Conservation (phyloP, 805 yeast genomes). For the Wickerhamiella musiphila region DNA sequence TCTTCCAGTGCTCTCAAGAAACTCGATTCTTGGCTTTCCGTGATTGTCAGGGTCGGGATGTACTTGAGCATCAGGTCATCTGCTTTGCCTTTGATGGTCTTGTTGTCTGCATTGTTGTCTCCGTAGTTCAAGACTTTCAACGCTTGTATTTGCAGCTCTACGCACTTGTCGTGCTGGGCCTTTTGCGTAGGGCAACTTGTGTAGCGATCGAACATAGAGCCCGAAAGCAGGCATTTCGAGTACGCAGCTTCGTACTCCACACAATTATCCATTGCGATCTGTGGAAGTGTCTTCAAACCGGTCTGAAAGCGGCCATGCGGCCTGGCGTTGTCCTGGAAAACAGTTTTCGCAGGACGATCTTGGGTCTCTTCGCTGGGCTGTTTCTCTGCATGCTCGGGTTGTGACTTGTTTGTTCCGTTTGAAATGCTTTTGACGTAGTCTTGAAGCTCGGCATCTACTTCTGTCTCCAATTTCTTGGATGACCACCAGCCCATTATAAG, state of each 20-base stretch:
- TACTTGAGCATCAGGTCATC: conserved; percentile 18
- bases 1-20: neutral
- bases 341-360: neutral
- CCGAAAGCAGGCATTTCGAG: conserved; percentile 16
- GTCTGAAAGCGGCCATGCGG: neutral
- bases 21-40: conserved; percentile 7
- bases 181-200: conserved; percentile 14
- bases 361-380: neutral
- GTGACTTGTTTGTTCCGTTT: neutral
- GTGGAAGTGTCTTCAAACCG: conserved; percentile 11
- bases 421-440: conserved; percentile 3
- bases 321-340: too few relatives aligned
- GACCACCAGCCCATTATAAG: conserved; percentile 2
- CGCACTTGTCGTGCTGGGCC: conserved; percentile 16
- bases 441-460: conserved; percentile 5
- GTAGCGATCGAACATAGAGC: conserved; percentile 14
- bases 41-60: conserved; percentile 13
- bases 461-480: neutral
- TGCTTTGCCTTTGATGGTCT: conserved; percentile 13
- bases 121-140: conserved; percentile 16
- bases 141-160: conserved; percentile 16
- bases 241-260: conserved; percentile 18
- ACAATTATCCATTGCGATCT: conserved; percentile 20
- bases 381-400: neutral
- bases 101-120: conserved; percentile 6